phyloP scores from a whole-genome alignment of 768 basidiomycete genomes.

The Tylopilus rubrobrunneus region DNA sequence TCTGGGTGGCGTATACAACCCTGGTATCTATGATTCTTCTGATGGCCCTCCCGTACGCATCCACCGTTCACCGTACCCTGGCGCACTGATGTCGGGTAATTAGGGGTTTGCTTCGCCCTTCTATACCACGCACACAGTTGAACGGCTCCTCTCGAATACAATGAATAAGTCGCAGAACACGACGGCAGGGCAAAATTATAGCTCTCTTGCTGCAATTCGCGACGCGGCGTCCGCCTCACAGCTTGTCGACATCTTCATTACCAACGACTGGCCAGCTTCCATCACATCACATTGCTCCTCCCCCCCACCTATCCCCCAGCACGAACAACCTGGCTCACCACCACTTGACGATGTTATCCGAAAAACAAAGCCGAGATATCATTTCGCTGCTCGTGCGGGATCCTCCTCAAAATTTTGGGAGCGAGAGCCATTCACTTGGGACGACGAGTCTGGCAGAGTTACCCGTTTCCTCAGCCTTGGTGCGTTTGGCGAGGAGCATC shows the following conservation, averaged over 20 bases:
- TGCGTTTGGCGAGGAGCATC: constrained; percentile 66
- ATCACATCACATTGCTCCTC: constrained; percentile 60
- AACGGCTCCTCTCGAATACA: constrained; percentile 69
- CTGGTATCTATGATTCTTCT: constrained; percentile 51
- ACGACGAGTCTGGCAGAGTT: constrained; percentile 60
- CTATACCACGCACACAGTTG: constrained; percentile 65
- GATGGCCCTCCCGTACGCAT: constrained; percentile 61
- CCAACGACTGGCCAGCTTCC: constrained; percentile 70
- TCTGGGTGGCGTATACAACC: constrained; percentile 74
- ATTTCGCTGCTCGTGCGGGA: constrained; percentile 69
- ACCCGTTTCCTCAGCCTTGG: constrained; percentile 82
- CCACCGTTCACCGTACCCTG: neutral
- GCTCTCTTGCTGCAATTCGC: constrained; percentile 65
- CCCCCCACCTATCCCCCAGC: constrained; percentile 38
- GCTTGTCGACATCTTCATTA: constrained; percentile 76
- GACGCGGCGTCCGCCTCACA: constrained; percentile 58
- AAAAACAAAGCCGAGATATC: constrained; percentile 78
- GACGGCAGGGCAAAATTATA: constrained; percentile 46
- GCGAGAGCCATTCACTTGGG: constrained; percentile 88
- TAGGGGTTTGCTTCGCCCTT: constrained; percentile 77
- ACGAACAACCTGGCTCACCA: constrained; percentile 43
- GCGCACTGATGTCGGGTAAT: constrained; percentile 1
- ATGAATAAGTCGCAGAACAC: constrained; percentile 47
- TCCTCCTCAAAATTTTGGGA: constrained; percentile 88
- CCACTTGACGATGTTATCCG: constrained; percentile 64